Base-by-base conservation (phyloP, 164 flowering plant species). In the Macadamia tetraphylla region DNA sequence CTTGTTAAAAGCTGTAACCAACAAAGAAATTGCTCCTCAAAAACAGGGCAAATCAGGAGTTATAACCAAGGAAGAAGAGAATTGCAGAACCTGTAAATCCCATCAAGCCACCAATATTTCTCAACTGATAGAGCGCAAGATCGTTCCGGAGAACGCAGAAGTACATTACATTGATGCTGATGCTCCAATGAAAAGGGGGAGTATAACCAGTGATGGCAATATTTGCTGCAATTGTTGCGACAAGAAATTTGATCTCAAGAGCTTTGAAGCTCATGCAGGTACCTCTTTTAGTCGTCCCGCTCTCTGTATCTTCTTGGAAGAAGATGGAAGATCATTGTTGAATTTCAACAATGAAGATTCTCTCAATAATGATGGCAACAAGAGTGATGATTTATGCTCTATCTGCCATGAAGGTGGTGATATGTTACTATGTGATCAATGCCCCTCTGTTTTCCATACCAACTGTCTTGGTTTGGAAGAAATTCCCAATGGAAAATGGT, bases 191-290 rank as follows among this genome's bases (percentile, higher is more conserved):
- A 76, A 73, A 14, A 83, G 80, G 71, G 99, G 97, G 46, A 63
- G 75, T 58, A 73, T 91, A 62, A 82, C 85, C 64, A 84, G 87
- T 73, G 77, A 81, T 31, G 99, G 99, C 23, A 23, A 23, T 30
- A 90, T 95, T 68, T 81, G 75, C 69, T 95, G 99, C 78, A 80
- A 62, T 71, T 95, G 99, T 67, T 95, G 99, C 74, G 69, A 75
- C 6, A 69, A 81, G 58, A 71, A 83, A 10, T 88, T 78, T 70
- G 73, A 82, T 61, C 75, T 89, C 35, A 53, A 73, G 17, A 48
- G 73, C 13, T 95, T 95, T 81, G 87, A 71, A 76, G 68, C 55
- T 72, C 99, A 95, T 81, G 96, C 91, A 60, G 92, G 87, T 23
- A 72, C 86, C 74, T 70, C 9, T 15, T n/a, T 5, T 73, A 67